Percentiles rank a stretch among this genome's conserved stretches.
These are phyloP conservation scores for Zygosaccharomyces rouxii DNA, from an alignment of 805 yeast species.

Conservation along the genomic window DNA sequence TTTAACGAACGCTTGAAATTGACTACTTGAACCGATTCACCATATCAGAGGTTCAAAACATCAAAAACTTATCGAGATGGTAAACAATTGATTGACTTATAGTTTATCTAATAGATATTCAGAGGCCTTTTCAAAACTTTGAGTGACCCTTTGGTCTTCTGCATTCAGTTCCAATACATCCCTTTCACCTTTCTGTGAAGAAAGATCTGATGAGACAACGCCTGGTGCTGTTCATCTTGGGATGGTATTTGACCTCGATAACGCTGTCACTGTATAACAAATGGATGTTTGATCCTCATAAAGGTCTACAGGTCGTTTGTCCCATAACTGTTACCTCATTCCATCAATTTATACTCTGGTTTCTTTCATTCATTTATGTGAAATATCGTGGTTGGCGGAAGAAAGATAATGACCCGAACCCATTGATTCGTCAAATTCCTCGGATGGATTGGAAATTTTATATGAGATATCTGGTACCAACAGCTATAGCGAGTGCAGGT, in stretches of 20 bases:
- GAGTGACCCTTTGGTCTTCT: background rate
- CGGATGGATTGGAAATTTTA: conserved; percentile 38
- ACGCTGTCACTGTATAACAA: conserved; percentile 80
- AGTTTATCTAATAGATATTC: background rate
- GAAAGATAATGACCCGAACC: background rate
- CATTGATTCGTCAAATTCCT: background rate
- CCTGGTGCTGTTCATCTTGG: conserved; percentile 30
- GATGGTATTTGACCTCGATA: conserved; percentile 71
- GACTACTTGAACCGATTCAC: background rate
- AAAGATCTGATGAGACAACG: conserved; percentile 9
- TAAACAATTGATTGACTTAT: background rate
- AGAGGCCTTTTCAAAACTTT: background rate
- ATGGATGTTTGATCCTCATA: conserved; percentile 84
- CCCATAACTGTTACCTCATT: conserved; percentile 81
- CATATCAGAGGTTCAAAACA: background rate
- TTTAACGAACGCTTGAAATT: background rate
- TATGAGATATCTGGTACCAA: conserved; percentile 62
- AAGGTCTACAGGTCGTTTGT: conserved; percentile 69
- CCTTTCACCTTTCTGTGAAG: background rate
- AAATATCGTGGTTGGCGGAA: conserved; percentile 16
- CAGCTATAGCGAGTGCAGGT: conserved; percentile 83
- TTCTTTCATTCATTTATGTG: conserved; percentile 47
- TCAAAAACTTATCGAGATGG: background rate
- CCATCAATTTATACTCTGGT: conserved; percentile 68
- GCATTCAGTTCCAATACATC: background rate